Base-by-base conservation (phyloP, 345 rosid species). In the Rhodamnia rubescens region DNA sequence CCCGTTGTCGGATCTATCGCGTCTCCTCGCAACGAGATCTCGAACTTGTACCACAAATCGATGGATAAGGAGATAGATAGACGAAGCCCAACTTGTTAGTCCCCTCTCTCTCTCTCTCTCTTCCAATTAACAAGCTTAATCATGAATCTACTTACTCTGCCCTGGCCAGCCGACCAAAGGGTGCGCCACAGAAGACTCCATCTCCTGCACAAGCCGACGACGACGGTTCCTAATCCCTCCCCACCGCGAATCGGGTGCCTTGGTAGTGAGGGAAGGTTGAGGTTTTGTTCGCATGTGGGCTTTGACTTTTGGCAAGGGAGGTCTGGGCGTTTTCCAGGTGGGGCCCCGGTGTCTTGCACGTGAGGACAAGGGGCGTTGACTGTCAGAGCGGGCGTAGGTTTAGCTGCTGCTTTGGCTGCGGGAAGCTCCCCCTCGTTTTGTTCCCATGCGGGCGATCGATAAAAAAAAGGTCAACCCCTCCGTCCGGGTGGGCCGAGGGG, bases 351-450 rank as follows among this genome's bases (percentile, higher is more conserved):
- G n/a, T 15, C n/a, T 3, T 0, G 5, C 80, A 36, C 47, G 26
- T 36, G n/a, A 87, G 53, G 86, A 88, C 75, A 87, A 78, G 15
- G 84, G 82, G 83, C 78, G 91, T 91, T 95, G 96, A 92, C 95
- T 90, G 89, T 86, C 92, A 91, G 92, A 87, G 92, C 90, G 90
- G 95, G 95, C 87, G 90, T 90, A 89, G 93, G 92, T 92, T 89
- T 64, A 74, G 88, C 85, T 54, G 74, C 74, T 29, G 36, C 78
- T 69, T 69, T 69, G 78, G 78, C 78, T 69, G 80, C 47, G 80
- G 80, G 80, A 9, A 69, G 11, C 80, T 69, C 47, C 20, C 47
- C 14, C 78, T 44, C 80, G 80, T 69, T 36, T 69, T 47, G 47
- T 18, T 44, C 20, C 24, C 47, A 69, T 36, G 87, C 83, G 81